A percentile compares a stretch with the other conserved stretches of the same genome.
These are phyloP conservation scores for Penicillium sp. DNA, from an alignment of 2,329 filamentous ascomycete species.

Conservation along the genomic window DNA sequence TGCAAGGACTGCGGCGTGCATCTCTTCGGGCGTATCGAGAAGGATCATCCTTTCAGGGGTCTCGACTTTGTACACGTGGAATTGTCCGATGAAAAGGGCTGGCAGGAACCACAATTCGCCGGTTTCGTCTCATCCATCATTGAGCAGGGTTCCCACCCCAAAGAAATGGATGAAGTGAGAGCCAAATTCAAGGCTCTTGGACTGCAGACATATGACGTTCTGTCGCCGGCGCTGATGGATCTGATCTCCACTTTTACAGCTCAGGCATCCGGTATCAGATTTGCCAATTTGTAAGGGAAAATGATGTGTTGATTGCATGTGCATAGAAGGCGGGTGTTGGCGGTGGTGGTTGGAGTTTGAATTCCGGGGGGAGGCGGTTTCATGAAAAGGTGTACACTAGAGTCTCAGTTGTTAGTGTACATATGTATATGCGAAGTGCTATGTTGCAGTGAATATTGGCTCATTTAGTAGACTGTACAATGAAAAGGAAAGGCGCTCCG, in stretches of 20 bases:
- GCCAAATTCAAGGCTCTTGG: constrained; percentile 53
- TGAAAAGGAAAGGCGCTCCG: too few species aligned
- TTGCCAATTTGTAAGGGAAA: constrained; percentile 23
- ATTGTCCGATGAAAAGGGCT: constrained; percentile 58
- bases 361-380: neutral
- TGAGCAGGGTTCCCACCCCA: constrained; percentile 62
- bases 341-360: neutral
- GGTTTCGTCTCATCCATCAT: constrained; percentile 67
- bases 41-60: constrained; percentile 64
- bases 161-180: constrained; percentile 55
- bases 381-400: neutral
- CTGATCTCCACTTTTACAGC: constrained; percentile 55
- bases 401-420: neutral
- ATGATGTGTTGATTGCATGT: neutral
- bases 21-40: constrained; percentile 63
- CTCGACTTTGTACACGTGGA: constrained; percentile 68
- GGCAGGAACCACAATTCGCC: constrained; percentile 70
- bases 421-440: neutral
- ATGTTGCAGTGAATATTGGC: neutral
- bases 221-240: constrained; percentile 64
- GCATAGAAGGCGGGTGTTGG: neutral
- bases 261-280: constrained; percentile 41
- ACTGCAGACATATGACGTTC: constrained; percentile 60
- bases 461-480: neutral
- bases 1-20: constrained; percentile 62